Percentiles rank a stretch among this genome's conserved stretches.
phyloP scores from a whole-genome alignment of 129 eudicot genomes.

The Dittrichia graveolens region DNA sequence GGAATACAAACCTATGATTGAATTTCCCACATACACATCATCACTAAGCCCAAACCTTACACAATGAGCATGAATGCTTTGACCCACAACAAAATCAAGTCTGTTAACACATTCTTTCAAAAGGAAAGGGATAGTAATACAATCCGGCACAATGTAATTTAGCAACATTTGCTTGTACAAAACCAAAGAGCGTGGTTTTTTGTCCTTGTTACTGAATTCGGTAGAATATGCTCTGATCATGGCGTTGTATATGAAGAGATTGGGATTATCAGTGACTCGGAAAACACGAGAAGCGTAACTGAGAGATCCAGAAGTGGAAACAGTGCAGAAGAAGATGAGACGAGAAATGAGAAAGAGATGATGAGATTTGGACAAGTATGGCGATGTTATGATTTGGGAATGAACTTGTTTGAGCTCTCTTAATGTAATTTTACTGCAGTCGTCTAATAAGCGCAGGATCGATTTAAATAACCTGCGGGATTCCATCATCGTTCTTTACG shows the following conservation, averaged over 20 bases:
- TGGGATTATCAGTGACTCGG: constrained; percentile 36
- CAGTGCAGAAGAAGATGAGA: constrained; percentile 60
- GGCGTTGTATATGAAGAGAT: constrained; percentile 59
- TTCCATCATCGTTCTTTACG: constrained; percentile 8
- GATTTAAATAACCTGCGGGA: constrained; percentile 31
- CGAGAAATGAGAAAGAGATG: constrained; percentile 61
- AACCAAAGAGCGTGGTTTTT: constrained; percentile 33
- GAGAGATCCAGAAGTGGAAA: constrained; percentile 51
- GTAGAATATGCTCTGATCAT: constrained; percentile 68
- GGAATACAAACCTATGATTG: constrained; percentile 51
- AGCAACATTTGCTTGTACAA: constrained; percentile 58
- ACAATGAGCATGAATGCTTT: constrained; percentile 56
- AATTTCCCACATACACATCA: constrained; percentile 62
- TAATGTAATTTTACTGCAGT: constrained; percentile 44
- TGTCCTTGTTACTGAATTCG: constrained; percentile 8
- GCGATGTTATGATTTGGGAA: constrained; percentile 61
- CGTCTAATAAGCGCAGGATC: constrained; percentile 37
- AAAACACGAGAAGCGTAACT: constrained; percentile 56
- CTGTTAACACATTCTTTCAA: constrained; percentile 59
- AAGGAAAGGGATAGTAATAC: constrained; percentile 65
- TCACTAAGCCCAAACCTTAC: constrained; percentile 53
- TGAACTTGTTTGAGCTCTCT: constrained; percentile 62
- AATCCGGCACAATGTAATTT: constrained; percentile 51
- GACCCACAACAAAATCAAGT: constrained; percentile 46
- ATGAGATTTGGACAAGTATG: constrained; percentile 42